phyloP scores from a whole-genome alignment of 2,329 filamentous ascomycete genomes.

The Cladophialophora chaetospira region DNA sequence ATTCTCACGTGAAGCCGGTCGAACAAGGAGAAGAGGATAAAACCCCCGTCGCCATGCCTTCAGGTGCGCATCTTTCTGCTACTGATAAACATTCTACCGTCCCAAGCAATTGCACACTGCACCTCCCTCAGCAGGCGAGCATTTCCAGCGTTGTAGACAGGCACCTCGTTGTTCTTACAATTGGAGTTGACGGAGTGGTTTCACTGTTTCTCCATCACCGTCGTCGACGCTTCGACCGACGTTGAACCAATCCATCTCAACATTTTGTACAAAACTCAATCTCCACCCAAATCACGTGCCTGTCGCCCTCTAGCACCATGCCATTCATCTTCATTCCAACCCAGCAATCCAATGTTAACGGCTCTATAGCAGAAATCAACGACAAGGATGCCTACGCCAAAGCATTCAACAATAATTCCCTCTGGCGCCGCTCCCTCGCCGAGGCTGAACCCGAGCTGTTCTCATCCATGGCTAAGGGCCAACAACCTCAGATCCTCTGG shows the following conservation, averaged over 20 bases:
- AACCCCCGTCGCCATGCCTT: conserved; percentile 17
- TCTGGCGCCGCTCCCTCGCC: conserved; percentile 33
- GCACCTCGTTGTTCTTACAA: too few species aligned
- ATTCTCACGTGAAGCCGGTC: background rate
- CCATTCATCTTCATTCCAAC: background rate
- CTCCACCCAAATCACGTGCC: background rate
- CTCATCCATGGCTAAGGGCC: conserved; percentile 65
- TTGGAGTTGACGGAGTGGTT: too few species aligned
- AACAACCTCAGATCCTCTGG: conserved; percentile 69
- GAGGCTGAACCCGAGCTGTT: conserved; percentile 66
- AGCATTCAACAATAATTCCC: conserved; percentile 33
- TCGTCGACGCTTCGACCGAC: background rate
- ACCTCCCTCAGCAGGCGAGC: too few species aligned
- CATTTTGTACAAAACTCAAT: conserved; percentile 14
- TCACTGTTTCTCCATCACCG: background rate
- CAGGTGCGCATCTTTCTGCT: conserved; percentile 11
- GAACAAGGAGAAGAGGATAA: conserved; percentile 3
- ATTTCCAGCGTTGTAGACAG: too few species aligned
- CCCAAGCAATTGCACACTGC: too few species aligned
- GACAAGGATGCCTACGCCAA: conserved; percentile 27
- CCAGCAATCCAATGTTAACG: background rate
- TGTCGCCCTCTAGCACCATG: background rate
- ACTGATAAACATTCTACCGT: conserved; percentile 5
- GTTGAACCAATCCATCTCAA: conserved; percentile 5
- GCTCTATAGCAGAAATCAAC: background rate